These are phyloP conservation scores for Cyclostephanos tholiformis DNA, from an alignment of 108 stramenopile genomes.

Conservation along the genomic window DNA sequence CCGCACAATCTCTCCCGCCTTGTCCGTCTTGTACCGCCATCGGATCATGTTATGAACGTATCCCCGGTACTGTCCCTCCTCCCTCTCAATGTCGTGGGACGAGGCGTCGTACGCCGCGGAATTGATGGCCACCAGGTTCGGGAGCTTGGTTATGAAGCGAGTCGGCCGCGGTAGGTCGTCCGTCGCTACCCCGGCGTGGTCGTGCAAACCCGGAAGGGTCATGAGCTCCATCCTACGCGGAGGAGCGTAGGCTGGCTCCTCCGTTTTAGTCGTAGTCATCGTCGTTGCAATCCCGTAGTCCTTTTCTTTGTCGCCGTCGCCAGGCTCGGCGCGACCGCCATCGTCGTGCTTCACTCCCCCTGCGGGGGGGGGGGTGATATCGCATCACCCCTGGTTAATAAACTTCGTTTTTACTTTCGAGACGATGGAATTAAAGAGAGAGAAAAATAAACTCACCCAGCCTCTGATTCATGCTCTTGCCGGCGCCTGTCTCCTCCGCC, in stretches of 20 bases:
- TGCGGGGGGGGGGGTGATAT: background rate
- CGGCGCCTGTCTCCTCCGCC: background rate
- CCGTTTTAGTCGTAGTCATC: background rate
- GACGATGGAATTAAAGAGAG: background rate
- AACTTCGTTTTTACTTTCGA: background rate
- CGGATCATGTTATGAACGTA: constrained; percentile 81
- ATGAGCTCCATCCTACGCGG: constrained; percentile 50
- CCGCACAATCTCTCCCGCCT: constrained; percentile 40
- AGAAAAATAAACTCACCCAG: constrained; percentile 19
- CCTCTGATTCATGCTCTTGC: constrained; percentile 39
- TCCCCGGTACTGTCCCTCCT: constrained; percentile 66
- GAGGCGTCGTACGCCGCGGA: constrained; percentile 64
- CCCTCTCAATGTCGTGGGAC: constrained; percentile 62
- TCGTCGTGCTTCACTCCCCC: constrained; percentile 53
- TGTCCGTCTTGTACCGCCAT: constrained; percentile 66
- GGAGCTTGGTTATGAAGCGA: constrained; percentile 74
- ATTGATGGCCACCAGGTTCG: constrained; percentile 83
- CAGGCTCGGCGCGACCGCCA: background rate
- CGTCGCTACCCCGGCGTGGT: background rate
- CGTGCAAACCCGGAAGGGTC: constrained; percentile 30
- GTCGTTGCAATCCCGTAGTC: background rate
- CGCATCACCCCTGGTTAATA: too few species aligned
- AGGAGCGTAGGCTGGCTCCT: constrained; percentile 27
- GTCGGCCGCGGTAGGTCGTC: constrained; percentile 11
- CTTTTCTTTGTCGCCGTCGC: background rate